Evolutionary conservation across 2,329 filamentous ascomycete genomes (phyloP).

Genomic region (Xylaria sp.): DNA sequence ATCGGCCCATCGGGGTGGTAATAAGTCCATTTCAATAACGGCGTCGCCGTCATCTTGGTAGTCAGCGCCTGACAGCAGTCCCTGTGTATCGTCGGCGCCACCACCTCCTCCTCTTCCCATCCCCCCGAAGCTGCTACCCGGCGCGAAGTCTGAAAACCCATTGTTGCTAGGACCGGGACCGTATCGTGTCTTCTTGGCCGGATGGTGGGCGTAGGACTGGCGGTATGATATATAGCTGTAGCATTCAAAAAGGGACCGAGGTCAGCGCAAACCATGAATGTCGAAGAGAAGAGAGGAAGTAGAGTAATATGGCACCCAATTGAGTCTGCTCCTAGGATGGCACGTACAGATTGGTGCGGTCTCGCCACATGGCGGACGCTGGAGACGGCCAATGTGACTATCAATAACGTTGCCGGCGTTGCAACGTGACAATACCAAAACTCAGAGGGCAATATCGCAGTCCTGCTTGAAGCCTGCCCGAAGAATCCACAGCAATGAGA

Average conservation of each 20-base stretch:
- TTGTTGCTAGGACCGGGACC: slow-evolving; percentile 46
- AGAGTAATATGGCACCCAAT: neutral
- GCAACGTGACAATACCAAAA: slow-evolving; percentile 4
- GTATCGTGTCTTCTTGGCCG: slow-evolving; percentile 75
- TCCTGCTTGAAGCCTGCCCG: neutral
- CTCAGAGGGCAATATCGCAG: neutral
- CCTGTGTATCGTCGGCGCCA: slow-evolving; percentile 55
- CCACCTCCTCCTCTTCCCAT: slow-evolving; percentile 34
- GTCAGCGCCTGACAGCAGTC: slow-evolving; percentile 74
- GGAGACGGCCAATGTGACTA: slow-evolving; percentile 24
- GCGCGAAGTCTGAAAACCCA: slow-evolving; percentile 56
- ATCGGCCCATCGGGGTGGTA: slow-evolving; percentile 94
- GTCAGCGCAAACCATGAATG: slow-evolving; percentile 9
- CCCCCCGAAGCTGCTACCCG: slow-evolving; percentile 47
- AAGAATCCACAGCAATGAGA: neutral
- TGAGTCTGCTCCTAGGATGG: slow-evolving; percentile 1
- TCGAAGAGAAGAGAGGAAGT: neutral
- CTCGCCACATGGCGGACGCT: slow-evolving; percentile 87
- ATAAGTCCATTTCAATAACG: slow-evolving; percentile 95
- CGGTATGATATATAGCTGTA: slow-evolving; percentile 95
- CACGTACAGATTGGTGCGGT: slow-evolving; percentile 94
- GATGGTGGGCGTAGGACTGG: slow-evolving; percentile 95
- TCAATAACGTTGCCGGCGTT: slow-evolving; percentile 16
- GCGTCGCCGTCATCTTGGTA: slow-evolving; percentile 86
- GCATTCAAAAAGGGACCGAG: slow-evolving; percentile 26